Base-by-base conservation (phyloP, 495 filamentous ascomycete species). In the Lepidopterella palustris region DNA sequence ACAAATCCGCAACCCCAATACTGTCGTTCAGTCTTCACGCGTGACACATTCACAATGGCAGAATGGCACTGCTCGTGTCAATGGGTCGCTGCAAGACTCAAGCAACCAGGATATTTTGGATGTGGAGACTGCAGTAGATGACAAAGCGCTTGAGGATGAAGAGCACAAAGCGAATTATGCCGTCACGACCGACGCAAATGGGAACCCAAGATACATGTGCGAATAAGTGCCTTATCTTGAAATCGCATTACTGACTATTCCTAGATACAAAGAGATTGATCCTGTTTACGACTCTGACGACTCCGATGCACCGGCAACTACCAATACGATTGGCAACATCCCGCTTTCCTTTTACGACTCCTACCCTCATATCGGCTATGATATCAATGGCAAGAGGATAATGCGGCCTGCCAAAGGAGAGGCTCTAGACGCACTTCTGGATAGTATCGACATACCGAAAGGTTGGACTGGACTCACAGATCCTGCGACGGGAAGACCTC, bases 361-460 rank as follows among this genome's bases (percentile, higher is more conserved):
- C 47, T 97, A 96, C 70, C 93, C 95, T 55, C 93, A 98, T 72
- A 96, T 98, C 71, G 93, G 93, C 42, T 98, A 98, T 73, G 88
- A 97, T 70, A 96, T 98, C 73, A 95, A 98, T 75, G 93, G 93
- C 72, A 96, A 91, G 79, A 95, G 89, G 73, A 95, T 98, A 57
- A 86, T 95, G 84, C 88, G 93, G 48, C 93, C 93, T 2, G 93
- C 93, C 28, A 91, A 90, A 69, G 93, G 93, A 31, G 87, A 95
- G 69, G 93, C 95, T 39, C 76, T 98, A 28, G 95, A 98, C 81
- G 89, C 90, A 5, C 78, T 98, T 45, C 79, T 98, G 27, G 92
- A 97, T 66, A 95, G 88, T 71, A 97, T 98, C 63, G 93, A 98
- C 64, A 77, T 98, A n/a, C 93, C 93, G 26, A 90, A 95, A 79